Conservation (phyloP, 2,329 filamentous ascomycete genomes). For the Fonsecaea nubica region DNA sequence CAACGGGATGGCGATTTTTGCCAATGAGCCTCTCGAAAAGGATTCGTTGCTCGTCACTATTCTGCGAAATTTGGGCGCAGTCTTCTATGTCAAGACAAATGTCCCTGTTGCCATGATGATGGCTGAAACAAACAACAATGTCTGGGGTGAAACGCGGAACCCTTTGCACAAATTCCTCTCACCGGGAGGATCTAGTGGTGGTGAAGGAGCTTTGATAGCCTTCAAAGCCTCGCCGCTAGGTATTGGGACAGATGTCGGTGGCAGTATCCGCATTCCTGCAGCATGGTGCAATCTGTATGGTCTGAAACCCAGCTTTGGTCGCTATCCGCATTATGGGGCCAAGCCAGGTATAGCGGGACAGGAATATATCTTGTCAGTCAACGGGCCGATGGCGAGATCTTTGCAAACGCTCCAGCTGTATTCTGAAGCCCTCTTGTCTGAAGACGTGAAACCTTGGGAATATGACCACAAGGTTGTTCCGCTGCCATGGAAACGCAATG, state of each 20-base stretch:
- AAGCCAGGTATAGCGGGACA: constrained; percentile 49
- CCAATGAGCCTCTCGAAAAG: constrained; percentile 44
- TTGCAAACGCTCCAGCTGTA: constrained; percentile 46
- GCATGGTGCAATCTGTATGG: constrained; percentile 50
- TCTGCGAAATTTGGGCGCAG: constrained; percentile 52
- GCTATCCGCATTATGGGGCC: constrained; percentile 48
- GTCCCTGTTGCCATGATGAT: constrained; percentile 58
- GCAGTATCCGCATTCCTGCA: constrained; percentile 49
- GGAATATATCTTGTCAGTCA: constrained; percentile 49
- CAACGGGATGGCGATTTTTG: constrained; percentile 47
- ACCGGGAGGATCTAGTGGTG: constrained; percentile 47
- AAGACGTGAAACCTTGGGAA: constrained; percentile 46
- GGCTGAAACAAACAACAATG: constrained; percentile 51
- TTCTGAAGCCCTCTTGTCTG: constrained; percentile 46
- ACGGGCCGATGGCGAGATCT: constrained; percentile 49
- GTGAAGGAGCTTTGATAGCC: constrained; percentile 47
- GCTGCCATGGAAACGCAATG: constrained; percentile 48
- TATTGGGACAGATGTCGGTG: constrained; percentile 52
- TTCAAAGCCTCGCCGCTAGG: constrained; percentile 45
- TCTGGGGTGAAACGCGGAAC: constrained; percentile 52
- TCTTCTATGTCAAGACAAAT: constrained; percentile 62
- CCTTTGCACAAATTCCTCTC: constrained; percentile 46
- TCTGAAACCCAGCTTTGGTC: constrained; percentile 50
- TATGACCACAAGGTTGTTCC: constrained; percentile 49
- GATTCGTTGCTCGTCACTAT: constrained; percentile 47